Percentiles rank a stretch among this genome's conserved stretches.
Conservation (phyloP, 2,329 filamentous ascomycete genomes). For the Alternaria triticimaculans region DNA sequence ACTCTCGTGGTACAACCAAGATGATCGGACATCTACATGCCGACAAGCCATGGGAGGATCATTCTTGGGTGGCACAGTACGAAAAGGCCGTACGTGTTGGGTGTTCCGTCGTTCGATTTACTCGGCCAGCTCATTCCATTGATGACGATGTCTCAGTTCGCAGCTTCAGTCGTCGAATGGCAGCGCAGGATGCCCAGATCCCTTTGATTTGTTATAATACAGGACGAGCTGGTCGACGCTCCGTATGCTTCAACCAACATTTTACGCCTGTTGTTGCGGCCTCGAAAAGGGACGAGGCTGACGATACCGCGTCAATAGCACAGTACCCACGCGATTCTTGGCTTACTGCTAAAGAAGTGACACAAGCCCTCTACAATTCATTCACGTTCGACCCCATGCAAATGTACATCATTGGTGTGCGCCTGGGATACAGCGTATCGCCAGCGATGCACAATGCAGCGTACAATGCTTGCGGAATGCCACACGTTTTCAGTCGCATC, state of each 20-base stretch:
- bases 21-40: slow-evolving; percentile 65
- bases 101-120: slow-evolving; percentile 68
- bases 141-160: slow-evolving; percentile 69
- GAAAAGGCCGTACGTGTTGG: slow-evolving; percentile 63
- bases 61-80: slow-evolving; percentile 64
- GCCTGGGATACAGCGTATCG: slow-evolving; percentile 74
- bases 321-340: slow-evolving; percentile 51
- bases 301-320: background rate
- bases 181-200: slow-evolving; percentile 53
- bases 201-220: slow-evolving; percentile 71
- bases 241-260: slow-evolving; percentile 70
- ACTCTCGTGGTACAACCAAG: slow-evolving; percentile 62
- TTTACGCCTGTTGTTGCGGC: slow-evolving; percentile 67
- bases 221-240: slow-evolving; percentile 67
- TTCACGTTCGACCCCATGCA: slow-evolving; percentile 73
- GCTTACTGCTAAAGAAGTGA: slow-evolving; percentile 69
- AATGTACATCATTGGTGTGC: slow-evolving; percentile 76
- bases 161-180: slow-evolving; percentile 60
- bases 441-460: slow-evolving; percentile 80
- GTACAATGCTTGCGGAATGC: slow-evolving; percentile 70
- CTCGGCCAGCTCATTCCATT: slow-evolving; percentile 62
- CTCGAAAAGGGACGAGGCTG: slow-evolving; percentile 45
- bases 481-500: slow-evolving; percentile 70
- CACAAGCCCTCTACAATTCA: slow-evolving; percentile 69
- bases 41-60: slow-evolving; percentile 62